Percentiles rank a stretch among this genome's conserved stretches.
Conservation (phyloP, 768 basidiomycete species). For the Pleurotus pulmonarius region DNA sequence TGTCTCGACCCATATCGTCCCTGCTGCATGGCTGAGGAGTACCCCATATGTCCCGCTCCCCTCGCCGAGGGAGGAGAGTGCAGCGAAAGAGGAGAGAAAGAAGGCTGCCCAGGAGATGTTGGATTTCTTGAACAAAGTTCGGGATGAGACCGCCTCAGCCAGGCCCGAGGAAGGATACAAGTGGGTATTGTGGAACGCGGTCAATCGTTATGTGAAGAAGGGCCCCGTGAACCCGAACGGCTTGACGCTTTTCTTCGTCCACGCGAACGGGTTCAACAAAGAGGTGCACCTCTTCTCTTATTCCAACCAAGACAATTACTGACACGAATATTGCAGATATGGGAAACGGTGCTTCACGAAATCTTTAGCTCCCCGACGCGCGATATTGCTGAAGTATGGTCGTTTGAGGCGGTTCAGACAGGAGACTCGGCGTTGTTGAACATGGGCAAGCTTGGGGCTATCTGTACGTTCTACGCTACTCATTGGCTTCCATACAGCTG, state of each 20-base stretch:
- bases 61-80: constrained; percentile 17
- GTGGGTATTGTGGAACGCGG: constrained; percentile 58
- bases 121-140: constrained; percentile 22
- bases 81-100: constrained; percentile 32
- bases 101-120: constrained; percentile 19
- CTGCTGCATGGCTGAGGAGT: constrained; percentile 48
- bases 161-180: constrained; percentile 28
- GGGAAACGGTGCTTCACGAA: constrained; percentile 63
- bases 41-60: constrained; percentile 38
- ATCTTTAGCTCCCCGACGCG: constrained; percentile 41
- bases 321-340: constrained; percentile 46
- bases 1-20: constrained; percentile 52
- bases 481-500: neutral
- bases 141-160: constrained; percentile 24
- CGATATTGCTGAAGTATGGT: constrained; percentile 68
- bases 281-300: constrained; percentile 48
- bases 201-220: constrained; percentile 62
- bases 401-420: constrained; percentile 80
- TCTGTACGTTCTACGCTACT: constrained; percentile 42
- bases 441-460: constrained; percentile 42
- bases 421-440: constrained; percentile 84
- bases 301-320: neutral
- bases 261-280: constrained; percentile 87
- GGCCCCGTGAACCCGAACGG: constrained; percentile 29
- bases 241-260: constrained; percentile 71